phyloP scores from a whole-genome alignment of 805 yeast species.

The Ogataea paradorogensis region DNA sequence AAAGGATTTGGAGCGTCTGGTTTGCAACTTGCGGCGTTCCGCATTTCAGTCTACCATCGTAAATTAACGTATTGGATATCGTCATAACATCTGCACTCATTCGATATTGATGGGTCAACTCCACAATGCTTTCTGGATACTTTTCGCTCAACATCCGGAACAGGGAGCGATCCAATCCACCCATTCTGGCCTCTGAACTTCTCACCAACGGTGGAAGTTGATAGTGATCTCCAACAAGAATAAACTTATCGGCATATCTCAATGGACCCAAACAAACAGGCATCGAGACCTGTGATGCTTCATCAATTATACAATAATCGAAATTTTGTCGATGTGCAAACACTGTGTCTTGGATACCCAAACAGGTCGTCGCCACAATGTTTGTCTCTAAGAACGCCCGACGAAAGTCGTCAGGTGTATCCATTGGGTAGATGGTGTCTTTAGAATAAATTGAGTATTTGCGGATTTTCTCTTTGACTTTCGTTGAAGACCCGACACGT shows the following conservation, averaged over 20 bases:
- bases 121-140: constrained; percentile 74
- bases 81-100: constrained; percentile 90
- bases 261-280: constrained; percentile 91
- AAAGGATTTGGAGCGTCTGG: constrained; percentile 52
- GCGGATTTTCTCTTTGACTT: constrained; percentile 61
- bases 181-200: constrained; percentile 58
- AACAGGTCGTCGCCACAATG: constrained; percentile 86
- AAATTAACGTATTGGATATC: constrained; percentile 75
- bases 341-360: constrained; percentile 66
- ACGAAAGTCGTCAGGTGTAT: constrained; percentile 44
- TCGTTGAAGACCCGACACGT: constrained; percentile 60
- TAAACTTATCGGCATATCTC: constrained; percentile 69
- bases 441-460: constrained; percentile 48
- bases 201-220: constrained; percentile 89
- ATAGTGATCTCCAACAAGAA: constrained; percentile 94
- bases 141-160: constrained; percentile 70
- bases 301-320: constrained; percentile 94
- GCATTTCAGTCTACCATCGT: constrained; percentile 72
- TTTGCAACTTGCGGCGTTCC: constrained; percentile 64
- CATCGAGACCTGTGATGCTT: constrained; percentile 92
- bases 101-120: constrained; percentile 79
- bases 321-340: constrained; percentile 55
- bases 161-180: constrained; percentile 70
- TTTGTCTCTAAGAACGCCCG: constrained; percentile 51
- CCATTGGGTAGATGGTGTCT: constrained; percentile 24